Evolutionary conservation across 257 asterid genomes (phyloP).

Genomic region (Buddleja alternifolia): DNA sequence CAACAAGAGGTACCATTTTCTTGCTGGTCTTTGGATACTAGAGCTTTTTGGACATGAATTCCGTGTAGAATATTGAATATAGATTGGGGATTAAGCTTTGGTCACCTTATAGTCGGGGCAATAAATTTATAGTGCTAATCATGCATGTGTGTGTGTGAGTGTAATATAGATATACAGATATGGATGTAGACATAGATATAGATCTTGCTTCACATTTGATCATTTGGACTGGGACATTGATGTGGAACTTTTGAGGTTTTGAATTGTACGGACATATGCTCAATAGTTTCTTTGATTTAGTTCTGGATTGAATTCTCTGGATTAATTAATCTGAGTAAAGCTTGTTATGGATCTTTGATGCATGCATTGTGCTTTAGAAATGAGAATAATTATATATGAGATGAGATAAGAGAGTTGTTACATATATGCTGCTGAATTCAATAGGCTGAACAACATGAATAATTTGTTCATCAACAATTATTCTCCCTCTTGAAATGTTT

Average conservation of each 20-base stretch:
- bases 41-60: conserved; percentile 12
- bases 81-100: conserved; percentile 9
- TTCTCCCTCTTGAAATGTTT: conserved; percentile 15
- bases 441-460: background rate
- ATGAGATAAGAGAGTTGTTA: background rate
- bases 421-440: conserved; percentile 7
- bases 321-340: background rate
- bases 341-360: conserved; percentile 8
- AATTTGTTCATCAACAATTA: background rate
- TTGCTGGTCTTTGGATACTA: conserved; percentile 13
- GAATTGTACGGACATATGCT: background rate
- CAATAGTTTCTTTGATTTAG: background rate
- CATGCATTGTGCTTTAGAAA: background rate
- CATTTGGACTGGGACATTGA: conserved; percentile 14
- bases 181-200: no score
- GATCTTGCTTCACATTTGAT: conserved; percentile 15
- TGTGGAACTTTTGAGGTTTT: conserved; percentile 11
- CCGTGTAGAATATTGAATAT: conserved; percentile 2
- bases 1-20: conserved; percentile 79
- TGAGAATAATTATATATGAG: conserved; percentile 4
- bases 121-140: conserved; percentile 1
- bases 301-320: conserved; percentile 17
- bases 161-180: no score
- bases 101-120: background rate
- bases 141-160: background rate